These are phyloP conservation scores for Diaporthe sp. DNA, from an alignment of 2,329 filamentous ascomycete species.

Conservation along the genomic window DNA sequence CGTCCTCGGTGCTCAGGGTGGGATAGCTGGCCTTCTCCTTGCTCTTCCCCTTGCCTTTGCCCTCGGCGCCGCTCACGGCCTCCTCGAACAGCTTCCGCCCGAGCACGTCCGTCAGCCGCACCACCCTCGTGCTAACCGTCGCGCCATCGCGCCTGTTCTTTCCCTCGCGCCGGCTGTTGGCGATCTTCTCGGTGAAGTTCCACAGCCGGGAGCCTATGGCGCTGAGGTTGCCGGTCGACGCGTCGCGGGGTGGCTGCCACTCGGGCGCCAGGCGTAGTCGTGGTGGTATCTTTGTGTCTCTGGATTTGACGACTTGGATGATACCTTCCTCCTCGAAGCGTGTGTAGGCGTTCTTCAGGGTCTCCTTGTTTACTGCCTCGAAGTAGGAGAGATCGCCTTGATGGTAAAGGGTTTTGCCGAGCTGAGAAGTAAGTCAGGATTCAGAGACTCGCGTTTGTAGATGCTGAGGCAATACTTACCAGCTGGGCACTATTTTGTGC, in stretches of 20 bases:
- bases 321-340: slow-evolving; percentile 94
- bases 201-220: slow-evolving; percentile 81
- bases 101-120: slow-evolving; percentile 81
- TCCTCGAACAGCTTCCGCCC: slow-evolving; percentile 78
- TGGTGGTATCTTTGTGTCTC: slow-evolving; percentile 72
- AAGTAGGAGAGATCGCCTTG: slow-evolving; percentile 98
- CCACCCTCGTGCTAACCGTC: slow-evolving; percentile 86
- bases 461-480: slow-evolving; percentile 60
- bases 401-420: slow-evolving; percentile 97
- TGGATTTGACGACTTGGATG: slow-evolving; percentile 78
- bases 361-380: slow-evolving; percentile 98
- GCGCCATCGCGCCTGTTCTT: slow-evolving; percentile 96
- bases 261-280: slow-evolving; percentile 78
- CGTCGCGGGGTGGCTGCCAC: slow-evolving; percentile 80
- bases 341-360: slow-evolving; percentile 91
- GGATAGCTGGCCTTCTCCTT: slow-evolving; percentile 49
- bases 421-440: slow-evolving; percentile 57
- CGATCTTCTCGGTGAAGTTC: slow-evolving; percentile 93
- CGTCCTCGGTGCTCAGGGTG: slow-evolving; percentile 66
- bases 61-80: slow-evolving; percentile 56
- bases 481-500: slow-evolving; percentile 87
- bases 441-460: no score
- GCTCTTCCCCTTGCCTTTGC: slow-evolving; percentile 50
- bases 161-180: slow-evolving; percentile 85
- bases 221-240: slow-evolving; percentile 70